These are phyloP conservation scores for Rhododendron ferrugineum DNA, from an alignment of 148 eudicot genomes.

Conservation along the genomic window DNA sequence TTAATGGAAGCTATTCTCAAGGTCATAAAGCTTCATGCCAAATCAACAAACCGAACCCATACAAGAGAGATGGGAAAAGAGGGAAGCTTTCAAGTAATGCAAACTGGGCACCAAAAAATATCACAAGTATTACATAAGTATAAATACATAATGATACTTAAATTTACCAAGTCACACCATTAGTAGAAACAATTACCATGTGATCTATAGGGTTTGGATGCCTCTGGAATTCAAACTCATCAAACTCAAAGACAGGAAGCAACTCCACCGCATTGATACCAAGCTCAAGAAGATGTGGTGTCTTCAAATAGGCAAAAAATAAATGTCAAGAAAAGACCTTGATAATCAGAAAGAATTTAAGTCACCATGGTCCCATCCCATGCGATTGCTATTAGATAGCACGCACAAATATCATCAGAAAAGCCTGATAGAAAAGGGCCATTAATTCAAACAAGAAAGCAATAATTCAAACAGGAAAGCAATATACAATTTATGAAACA, in stretches of 20 bases:
- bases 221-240: constrained; percentile 96
- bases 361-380: background rate
- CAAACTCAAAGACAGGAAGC: constrained; percentile 96
- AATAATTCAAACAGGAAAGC: background rate
- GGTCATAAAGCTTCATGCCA: background rate
- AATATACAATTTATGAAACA: background rate
- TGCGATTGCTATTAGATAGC: background rate
- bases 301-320: constrained; percentile 35
- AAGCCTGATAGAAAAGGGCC: background rate
- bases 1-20: background rate
- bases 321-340: constrained; percentile 2
- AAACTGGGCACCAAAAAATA: background rate
- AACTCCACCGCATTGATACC: constrained; percentile 95
- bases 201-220: constrained; percentile 86
- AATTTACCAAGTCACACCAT: constrained; percentile 10
- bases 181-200: constrained; percentile 46
- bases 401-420: background rate
- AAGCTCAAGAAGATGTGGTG: constrained; percentile 94
- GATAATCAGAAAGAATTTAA: background rate
- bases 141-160: background rate
- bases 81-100: background rate
- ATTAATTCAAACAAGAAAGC: too few relatives aligned
- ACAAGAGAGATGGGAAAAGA: background rate
- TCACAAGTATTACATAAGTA: background rate
- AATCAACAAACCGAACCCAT: background rate